Conservation (phyloP, 2,329 filamentous ascomycete species). For the Diaporthe helianthi region DNA sequence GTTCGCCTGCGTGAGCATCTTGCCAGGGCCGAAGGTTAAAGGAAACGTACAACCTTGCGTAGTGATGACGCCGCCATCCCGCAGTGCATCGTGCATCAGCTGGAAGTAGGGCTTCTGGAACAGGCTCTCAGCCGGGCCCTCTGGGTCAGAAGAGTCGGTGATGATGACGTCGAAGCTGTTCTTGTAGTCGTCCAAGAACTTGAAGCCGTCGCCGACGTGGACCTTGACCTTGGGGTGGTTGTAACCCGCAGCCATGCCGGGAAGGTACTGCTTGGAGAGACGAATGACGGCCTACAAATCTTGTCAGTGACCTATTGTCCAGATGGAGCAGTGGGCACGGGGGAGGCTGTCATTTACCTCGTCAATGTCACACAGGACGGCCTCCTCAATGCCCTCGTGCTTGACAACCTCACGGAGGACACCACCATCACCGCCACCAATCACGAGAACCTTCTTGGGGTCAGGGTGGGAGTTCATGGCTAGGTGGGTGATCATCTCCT, state of each 20-base stretch:
- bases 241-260: conserved; percentile 91
- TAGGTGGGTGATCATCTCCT: conserved; percentile 99
- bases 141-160: conserved; percentile 97
- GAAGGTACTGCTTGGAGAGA: conserved; percentile 97
- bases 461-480: conserved; percentile 98
- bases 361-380: conserved; percentile 96
- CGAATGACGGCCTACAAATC: conserved; percentile 83
- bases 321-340: conserved; percentile 15
- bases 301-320: neutral
- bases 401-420: conserved; percentile 99
- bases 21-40: conserved; percentile 52
- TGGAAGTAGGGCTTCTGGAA: conserved; percentile 99
- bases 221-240: conserved; percentile 92
- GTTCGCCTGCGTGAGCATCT: conserved; percentile 41
- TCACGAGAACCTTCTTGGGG: conserved; percentile 98
- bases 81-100: conserved; percentile 86
- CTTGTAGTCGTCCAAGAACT: conserved; percentile 96
- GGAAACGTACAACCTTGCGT: conserved; percentile 99
- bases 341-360: conserved; percentile 62
- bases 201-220: conserved; percentile 96
- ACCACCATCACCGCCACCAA: conserved; percentile 96
- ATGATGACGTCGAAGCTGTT: conserved; percentile 99
- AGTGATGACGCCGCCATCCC: conserved; percentile 96
- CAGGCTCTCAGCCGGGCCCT: conserved; percentile 92
- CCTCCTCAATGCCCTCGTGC: conserved; percentile 96